These are phyloP conservation scores for Phytophthora ohioensis DNA, from an alignment of 352 stramenopile genomes.

Conservation along the genomic window DNA sequence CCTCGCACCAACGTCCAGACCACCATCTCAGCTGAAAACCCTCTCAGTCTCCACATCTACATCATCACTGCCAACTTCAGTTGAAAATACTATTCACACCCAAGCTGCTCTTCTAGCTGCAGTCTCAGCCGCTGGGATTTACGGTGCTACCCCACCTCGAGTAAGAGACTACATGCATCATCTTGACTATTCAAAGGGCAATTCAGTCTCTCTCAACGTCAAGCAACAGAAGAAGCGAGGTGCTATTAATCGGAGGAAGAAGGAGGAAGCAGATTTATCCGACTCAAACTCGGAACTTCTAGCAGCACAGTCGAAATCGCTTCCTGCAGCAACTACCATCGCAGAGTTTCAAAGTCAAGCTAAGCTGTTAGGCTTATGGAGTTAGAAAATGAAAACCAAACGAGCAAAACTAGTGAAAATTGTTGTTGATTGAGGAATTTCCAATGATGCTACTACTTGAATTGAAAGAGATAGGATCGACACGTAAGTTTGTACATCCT, in stretches of 20 bases:
- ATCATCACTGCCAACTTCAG: constrained; percentile 5
- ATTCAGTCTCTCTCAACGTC: neutral
- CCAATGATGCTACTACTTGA: constrained; percentile 11
- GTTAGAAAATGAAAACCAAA: constrained; percentile 22
- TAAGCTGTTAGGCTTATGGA: constrained; percentile 57
- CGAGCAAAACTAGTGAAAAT: neutral
- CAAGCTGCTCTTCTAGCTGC: constrained; percentile 41
- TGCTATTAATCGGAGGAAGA: constrained; percentile 18
- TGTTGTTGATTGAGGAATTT: constrained; percentile 17
- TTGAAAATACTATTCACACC: constrained; percentile 12
- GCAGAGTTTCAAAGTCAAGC: constrained; percentile 51
- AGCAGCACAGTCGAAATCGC: constrained; percentile 16
- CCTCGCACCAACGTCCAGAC: constrained; percentile 4
- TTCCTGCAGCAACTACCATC: constrained; percentile 26
- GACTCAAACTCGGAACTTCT: neutral
- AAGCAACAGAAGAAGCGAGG: constrained; percentile 29
- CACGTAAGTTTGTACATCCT: constrained; percentile 28
- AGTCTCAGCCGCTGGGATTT: constrained; percentile 45
- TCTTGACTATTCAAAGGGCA: constrained; percentile 20
- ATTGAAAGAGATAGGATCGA: neutral
- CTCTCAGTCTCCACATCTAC: constrained; percentile 24
- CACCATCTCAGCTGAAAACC: constrained; percentile 15
- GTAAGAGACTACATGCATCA: neutral
- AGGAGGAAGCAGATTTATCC: neutral
- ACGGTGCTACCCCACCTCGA: constrained; percentile 30